phyloP scores from a whole-genome alignment of 768 basidiomycete genomes.

The Mycena amicta region DNA sequence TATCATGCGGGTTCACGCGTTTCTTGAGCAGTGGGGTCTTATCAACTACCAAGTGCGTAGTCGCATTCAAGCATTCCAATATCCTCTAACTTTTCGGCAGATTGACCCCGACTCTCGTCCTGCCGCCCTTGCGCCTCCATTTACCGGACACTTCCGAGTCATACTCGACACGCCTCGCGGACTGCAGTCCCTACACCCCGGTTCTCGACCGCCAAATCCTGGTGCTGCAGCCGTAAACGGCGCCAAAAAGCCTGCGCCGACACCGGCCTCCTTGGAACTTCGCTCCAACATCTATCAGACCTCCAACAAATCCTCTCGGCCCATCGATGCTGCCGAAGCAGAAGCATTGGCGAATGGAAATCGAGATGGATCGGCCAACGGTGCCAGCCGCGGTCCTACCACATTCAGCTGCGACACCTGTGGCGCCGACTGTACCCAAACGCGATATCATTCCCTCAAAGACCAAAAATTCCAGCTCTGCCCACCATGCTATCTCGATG shows the following conservation, averaged over 20 bases:
- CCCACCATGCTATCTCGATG: conserved; percentile 90
- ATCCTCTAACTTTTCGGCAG: conserved; percentile 43
- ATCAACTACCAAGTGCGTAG: conserved; percentile 92
- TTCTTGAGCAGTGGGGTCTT: conserved; percentile 98
- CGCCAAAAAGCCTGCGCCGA: conserved; percentile 42
- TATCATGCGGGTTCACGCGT: conserved; percentile 98
- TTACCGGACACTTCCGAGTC: conserved; percentile 98
- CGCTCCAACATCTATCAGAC: conserved; percentile 88
- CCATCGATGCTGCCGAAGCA: conserved; percentile 71
- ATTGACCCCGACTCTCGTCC: conserved; percentile 97
- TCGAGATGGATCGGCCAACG: conserved; percentile 47
- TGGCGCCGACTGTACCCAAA: conserved; percentile 86
- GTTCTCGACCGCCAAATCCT: conserved; percentile 59
- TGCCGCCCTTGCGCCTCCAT: conserved; percentile 91
- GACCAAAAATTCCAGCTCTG: conserved; percentile 91
- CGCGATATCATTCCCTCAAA: conserved; percentile 92
- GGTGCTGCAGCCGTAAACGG: conserved; percentile 51
- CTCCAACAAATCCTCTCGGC: conserved; percentile 78
- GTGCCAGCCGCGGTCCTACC: conserved; percentile 38
- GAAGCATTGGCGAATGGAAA: conserved; percentile 59
- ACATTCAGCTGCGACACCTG: conserved; percentile 88
- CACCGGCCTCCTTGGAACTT: conserved; percentile 81
- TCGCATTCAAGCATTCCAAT: not conserved
- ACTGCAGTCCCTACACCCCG: conserved; percentile 89
- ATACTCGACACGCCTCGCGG: conserved; percentile 96